These are phyloP conservation scores for Irpex sp. DNA, from an alignment of 1,284 basidiomycete genomes.

Conservation along the genomic window DNA sequence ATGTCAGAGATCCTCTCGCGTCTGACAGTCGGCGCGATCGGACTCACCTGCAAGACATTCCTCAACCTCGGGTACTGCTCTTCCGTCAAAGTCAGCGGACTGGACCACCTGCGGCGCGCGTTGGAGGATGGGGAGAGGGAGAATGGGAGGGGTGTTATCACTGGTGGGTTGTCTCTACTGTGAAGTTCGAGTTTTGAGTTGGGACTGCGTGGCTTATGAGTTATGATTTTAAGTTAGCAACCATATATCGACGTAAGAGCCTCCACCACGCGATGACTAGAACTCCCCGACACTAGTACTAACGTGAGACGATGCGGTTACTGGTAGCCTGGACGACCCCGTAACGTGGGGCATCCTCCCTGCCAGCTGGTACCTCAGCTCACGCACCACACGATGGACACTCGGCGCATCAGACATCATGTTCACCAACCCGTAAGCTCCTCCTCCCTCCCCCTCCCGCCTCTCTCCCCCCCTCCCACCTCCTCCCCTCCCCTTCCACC, in stretches of 20 bases:
- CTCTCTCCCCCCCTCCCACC: neutral
- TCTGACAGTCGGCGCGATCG: conserved; percentile 68
- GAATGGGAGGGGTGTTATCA: conserved; percentile 77
- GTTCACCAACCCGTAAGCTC: conserved; percentile 91
- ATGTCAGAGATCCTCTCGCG: conserved; percentile 46
- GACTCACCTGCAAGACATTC: conserved; percentile 82
- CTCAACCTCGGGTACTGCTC: conserved; percentile 73
- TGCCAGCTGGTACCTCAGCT: conserved; percentile 62
- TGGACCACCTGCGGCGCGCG: conserved; percentile 71
- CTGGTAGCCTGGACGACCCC: conserved; percentile 76
- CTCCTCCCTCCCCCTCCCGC: neutral
- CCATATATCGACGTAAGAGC: conserved; percentile 88
- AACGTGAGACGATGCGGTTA: neutral
- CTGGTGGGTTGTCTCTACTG: conserved; percentile 61
- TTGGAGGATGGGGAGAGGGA: conserved; percentile 57
- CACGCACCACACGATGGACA: conserved; percentile 83
- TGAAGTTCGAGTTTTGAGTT: conserved; percentile 7
- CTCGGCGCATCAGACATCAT: conserved; percentile 94
- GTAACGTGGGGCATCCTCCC: conserved; percentile 89
- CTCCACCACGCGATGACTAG: neutral
- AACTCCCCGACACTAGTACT: neutral
- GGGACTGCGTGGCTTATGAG: neutral
- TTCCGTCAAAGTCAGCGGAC: conserved; percentile 72
- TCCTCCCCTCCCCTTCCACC: no score
- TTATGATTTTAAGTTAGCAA: conserved; percentile 74